Evolutionary conservation across 2,329 filamentous ascomycete species (phyloP).

Genomic region (Stylonectria norvegica): DNA sequence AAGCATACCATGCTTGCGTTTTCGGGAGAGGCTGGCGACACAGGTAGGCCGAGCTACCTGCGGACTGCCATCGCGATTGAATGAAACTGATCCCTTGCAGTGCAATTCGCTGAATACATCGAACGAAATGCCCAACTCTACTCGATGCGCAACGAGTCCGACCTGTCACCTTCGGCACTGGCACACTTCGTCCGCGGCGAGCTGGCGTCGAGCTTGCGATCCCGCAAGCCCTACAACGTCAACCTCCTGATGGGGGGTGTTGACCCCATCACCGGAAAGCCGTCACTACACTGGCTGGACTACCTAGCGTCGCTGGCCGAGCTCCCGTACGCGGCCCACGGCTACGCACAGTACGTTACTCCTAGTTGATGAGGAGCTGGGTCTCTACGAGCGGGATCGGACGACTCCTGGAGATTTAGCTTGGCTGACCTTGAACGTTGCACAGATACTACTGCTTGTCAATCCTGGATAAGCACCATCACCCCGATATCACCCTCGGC

Average conservation of each 20-base stretch:
- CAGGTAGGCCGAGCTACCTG: conserved; percentile 51
- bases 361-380: background rate
- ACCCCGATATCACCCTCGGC: conserved; percentile 85
- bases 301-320: conserved; percentile 87
- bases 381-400: background rate
- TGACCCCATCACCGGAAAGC: conserved; percentile 87
- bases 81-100: conserved; percentile 44
- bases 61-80: no score
- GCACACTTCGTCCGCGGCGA: conserved; percentile 93
- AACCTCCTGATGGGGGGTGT: conserved; percentile 94
- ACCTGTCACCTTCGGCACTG: conserved; percentile 83
- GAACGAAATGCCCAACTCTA: conserved; percentile 98
- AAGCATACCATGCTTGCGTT: conserved; percentile 93
- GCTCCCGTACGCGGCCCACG: conserved; percentile 93
- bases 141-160: conserved; percentile 94
- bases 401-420: background rate
- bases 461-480: conserved; percentile 97
- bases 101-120: conserved; percentile 99
- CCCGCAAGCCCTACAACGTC: conserved; percentile 91
- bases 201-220: conserved; percentile 85
- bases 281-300: conserved; percentile 93
- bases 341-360: conserved; percentile 82
- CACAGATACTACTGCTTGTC: conserved; percentile 92
- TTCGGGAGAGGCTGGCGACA: conserved; percentile 94
- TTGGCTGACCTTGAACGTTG: conserved; percentile 20